A percentile compares a stretch with the other conserved stretches of the same genome.
Conservation (phyloP, 169 alveolate genomes). For the Plasmodium blacklocki region DNA sequence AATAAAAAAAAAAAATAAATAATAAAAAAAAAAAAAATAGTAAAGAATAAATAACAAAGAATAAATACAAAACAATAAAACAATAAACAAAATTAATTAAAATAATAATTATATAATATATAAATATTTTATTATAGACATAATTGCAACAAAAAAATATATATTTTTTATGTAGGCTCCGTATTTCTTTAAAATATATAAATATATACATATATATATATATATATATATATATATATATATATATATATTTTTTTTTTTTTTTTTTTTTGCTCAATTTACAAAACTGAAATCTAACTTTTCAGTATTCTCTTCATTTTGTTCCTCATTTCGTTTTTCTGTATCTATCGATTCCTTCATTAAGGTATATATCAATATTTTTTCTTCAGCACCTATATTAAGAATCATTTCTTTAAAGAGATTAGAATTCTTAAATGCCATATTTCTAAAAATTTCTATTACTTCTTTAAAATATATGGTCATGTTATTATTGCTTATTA, state of each 20-base stretch:
- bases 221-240: no score
- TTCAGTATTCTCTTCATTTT: slow-evolving; percentile 16
- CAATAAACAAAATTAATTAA: no score
- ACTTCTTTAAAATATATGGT: slow-evolving; percentile 60
- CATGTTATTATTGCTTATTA: slow-evolving; percentile 15
- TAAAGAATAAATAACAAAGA: no score
- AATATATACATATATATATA: no score
- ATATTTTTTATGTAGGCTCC: no score
- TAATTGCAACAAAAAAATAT: no score
- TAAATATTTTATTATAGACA: no score
- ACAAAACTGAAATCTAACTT: slow-evolving; percentile 64
- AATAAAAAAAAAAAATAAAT: no score
- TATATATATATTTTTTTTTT: not conserved
- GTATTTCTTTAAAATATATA: no score
- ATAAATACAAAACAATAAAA: no score
- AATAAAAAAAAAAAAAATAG: no score
- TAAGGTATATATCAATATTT: slow-evolving; percentile 51
- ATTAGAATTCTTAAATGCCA: slow-evolving; percentile 64
- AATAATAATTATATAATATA: no score
- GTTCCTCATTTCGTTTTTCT: slow-evolving; percentile 12
- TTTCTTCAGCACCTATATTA: slow-evolving; percentile 34
- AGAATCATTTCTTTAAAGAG: slow-evolving; percentile 45
- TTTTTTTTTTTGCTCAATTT: not conserved
- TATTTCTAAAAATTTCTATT: slow-evolving; percentile 52
- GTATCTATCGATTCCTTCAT: slow-evolving; percentile 47